Evolutionary conservation across 1,284 basidiomycete species (phyloP), one percentile per base, ranked within the genome.

Genomic region (Cutaneotrichosporon curvatum): DNA sequence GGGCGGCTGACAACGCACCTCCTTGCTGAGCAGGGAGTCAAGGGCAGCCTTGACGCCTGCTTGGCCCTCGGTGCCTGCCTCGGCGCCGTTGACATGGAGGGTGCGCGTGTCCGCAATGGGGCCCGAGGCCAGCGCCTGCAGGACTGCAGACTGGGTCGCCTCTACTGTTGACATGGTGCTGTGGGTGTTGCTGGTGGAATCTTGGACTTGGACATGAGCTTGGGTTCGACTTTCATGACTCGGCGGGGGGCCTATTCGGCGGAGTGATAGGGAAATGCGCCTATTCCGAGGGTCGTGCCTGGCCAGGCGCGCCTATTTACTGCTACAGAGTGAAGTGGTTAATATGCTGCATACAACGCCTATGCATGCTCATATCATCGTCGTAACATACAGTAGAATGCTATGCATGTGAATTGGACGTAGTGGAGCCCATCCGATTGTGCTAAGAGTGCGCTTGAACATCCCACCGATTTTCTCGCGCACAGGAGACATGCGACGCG

Each of bases 21-120:
- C 86, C 68, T 86, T 84, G 70, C 85, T 87, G 15, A 79, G 74
- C 49, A 96, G 76, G 41, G 87, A 91, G 72, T 92, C 92, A 54
- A 96, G 75, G 7, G 86, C 88, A 56, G 87, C 87, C 46, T 91
- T 82, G 60, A 95, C 80, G 46, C 77, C 76, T 57, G 83, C 82
- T 74, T 94, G 90, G 43, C 76, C 76, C 58, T 83, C 82, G 74
- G 92, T 89, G 65, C 82, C 80, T 28, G 25, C 25, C 45, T 81
- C 78, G 15, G 75, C 68, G 2, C 40, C 42, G 21, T 39, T 44
- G 23, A 81, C 82, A 25, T 75, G 64, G 28, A 94, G 77, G 33
- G 76, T 67, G 53, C 89, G 78, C 15, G 89, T 85, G 68, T 96
- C 90, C 34, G 77, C 61, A 56, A 94, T 85, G 2, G 71, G 70